phyloP scores from a whole-genome alignment of 2,329 filamentous ascomycete species.

The Ramularia collo-cygni region DNA sequence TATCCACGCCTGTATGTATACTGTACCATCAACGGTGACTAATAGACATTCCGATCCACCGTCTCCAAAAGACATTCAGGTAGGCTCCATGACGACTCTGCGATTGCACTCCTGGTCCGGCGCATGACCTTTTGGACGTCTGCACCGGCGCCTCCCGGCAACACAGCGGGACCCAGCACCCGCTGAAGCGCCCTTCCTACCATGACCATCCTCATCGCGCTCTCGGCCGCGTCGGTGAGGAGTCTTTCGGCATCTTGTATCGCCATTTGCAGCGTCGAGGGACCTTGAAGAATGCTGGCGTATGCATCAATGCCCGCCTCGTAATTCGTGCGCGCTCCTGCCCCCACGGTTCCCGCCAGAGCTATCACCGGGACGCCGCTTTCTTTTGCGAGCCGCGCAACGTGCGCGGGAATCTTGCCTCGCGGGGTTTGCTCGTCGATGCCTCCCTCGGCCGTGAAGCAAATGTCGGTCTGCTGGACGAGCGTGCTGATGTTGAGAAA shows the following conservation, averaged over 20 bases:
- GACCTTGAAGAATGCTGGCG: slow-evolving; percentile 31
- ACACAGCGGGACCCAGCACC: too few species aligned
- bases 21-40: too few species aligned
- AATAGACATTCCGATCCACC: too few species aligned
- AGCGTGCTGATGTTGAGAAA: slow-evolving; percentile 44
- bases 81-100: too few species aligned
- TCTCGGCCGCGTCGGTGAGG: slow-evolving; percentile 33
- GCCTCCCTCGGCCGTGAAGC: slow-evolving; percentile 48
- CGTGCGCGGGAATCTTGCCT: slow-evolving; percentile 49
- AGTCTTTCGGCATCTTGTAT: slow-evolving; percentile 31
- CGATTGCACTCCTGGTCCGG: too few species aligned
- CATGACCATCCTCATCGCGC: slow-evolving; percentile 33
- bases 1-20: too few species aligned
- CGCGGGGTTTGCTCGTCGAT: slow-evolving; percentile 46
- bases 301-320: slow-evolving; percentile 32
- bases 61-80: too few species aligned
- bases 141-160: too few species aligned
- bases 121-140: too few species aligned
- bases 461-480: slow-evolving; percentile 44
- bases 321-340: slow-evolving; percentile 31
- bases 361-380: slow-evolving; percentile 43
- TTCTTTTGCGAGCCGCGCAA: slow-evolving; percentile 43
- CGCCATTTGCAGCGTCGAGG: slow-evolving; percentile 30
- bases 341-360: slow-evolving; percentile 37
- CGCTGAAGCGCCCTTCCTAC: slow-evolving; percentile 26